phyloP scores from a whole-genome alignment of 2,329 filamentous ascomycete species.

The Xenosphaeropsis pyriputrescens region DNA sequence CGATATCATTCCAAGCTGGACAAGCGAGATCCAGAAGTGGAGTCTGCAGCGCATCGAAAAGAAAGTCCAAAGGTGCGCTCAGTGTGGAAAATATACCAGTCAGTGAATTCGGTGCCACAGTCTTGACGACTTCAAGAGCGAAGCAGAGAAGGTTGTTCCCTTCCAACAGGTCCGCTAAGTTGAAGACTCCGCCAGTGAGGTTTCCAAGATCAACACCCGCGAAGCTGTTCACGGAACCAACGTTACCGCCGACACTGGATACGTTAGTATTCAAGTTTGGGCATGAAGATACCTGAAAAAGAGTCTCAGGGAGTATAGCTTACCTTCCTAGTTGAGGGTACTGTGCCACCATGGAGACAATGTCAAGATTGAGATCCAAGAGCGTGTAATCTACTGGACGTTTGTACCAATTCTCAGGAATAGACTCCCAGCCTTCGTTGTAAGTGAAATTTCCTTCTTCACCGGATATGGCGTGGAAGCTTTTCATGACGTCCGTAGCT shows the following conservation, averaged over 20 bases:
- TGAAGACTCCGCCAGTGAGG: conserved; percentile 28
- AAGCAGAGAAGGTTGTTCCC: conserved; percentile 32
- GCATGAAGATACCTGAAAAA: too few relatives aligned
- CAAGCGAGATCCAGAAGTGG: conserved; percentile 15
- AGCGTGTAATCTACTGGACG: conserved; percentile 1
- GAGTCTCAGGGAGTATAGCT: background rate
- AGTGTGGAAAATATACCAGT: conserved; percentile 21
- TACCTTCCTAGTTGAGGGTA: background rate
- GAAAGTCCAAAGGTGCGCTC: conserved; percentile 16
- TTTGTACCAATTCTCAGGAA: conserved; percentile 2
- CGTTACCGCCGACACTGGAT: conserved; percentile 30
- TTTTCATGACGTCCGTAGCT: conserved; percentile 7
- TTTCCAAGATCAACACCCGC: conserved; percentile 26
- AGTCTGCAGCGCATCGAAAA: conserved; percentile 14
- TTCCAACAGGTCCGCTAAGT: conserved; percentile 23
- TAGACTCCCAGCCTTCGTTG: conserved; percentile 1
- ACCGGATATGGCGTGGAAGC: conserved; percentile 8
- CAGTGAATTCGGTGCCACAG: conserved; percentile 24
- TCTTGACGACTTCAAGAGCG: conserved; percentile 21
- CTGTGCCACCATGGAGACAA: background rate
- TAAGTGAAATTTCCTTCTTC: conserved; percentile 6
- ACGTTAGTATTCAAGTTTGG: too few relatives aligned
- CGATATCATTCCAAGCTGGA: conserved; percentile 14
- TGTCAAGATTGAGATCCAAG: background rate
- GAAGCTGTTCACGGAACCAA: conserved; percentile 33